phyloP scores from a whole-genome alignment of 2,329 filamentous ascomycete genomes.

The Aspergillus sp. region DNA sequence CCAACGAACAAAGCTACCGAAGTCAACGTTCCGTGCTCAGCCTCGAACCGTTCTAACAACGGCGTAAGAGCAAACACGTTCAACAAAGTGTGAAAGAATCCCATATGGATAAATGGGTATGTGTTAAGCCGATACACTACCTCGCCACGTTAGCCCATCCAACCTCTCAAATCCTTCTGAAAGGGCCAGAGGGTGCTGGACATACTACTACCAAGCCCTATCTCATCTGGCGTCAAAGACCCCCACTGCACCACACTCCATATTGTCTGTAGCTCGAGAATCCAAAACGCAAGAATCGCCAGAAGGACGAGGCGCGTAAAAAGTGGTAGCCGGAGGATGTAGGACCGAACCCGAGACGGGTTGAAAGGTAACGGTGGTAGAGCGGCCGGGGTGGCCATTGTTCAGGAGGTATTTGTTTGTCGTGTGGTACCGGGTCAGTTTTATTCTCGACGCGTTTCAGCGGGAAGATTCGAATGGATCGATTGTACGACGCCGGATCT shows the following conservation, averaged over 20 bases:
- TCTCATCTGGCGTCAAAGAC: constrained; percentile 67
- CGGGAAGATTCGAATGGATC: too few relatives aligned
- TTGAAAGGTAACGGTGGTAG: constrained; percentile 57
- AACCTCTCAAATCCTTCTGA: neutral
- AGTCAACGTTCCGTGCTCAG: constrained; percentile 82
- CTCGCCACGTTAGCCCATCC: neutral
- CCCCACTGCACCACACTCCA: constrained; percentile 74
- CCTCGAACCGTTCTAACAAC: constrained; percentile 89
- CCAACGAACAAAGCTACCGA: constrained; percentile 84
- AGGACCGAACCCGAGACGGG: constrained; percentile 67
- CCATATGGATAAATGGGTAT: constrained; percentile 78
- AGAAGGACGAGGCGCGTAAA: constrained; percentile 68
- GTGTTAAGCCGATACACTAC: constrained; percentile 89
- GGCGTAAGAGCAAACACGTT: constrained; percentile 77
- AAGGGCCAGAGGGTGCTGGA: constrained; percentile 14
- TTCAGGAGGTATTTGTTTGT: neutral
- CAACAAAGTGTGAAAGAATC: constrained; percentile 70
- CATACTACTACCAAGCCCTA: constrained; percentile 65
- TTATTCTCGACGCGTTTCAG: neutral
- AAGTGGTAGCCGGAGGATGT: constrained; percentile 75
- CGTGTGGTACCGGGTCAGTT: neutral
- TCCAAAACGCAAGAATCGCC: constrained; percentile 62
- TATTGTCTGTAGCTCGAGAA: constrained; percentile 60
- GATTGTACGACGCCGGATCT: too few relatives aligned
- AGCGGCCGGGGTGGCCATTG: constrained; percentile 43